Percentiles rank a stretch among this genome's conserved stretches.
Evolutionary conservation across 1,284 basidiomycete genomes (phyloP).

Genomic region (Amylostereum areolatum): DNA sequence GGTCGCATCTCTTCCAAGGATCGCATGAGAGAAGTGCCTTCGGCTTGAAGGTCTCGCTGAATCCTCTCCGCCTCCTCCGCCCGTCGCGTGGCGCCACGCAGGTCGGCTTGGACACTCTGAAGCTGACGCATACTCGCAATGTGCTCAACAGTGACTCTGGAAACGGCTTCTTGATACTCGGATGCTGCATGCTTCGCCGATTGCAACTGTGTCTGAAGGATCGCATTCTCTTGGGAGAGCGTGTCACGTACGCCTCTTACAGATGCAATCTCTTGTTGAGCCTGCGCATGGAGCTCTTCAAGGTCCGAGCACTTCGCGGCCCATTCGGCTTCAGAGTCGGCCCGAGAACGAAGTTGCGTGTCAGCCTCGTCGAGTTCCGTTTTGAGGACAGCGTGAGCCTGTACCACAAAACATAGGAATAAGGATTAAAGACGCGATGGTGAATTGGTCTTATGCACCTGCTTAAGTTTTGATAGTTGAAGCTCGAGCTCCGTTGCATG

Average conservation of each 20-base stretch:
- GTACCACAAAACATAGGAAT: background rate
- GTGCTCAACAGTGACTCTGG: slow-evolving; percentile 48
- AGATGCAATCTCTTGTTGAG: slow-evolving; percentile 37
- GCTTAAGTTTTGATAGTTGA: slow-evolving; percentile 69
- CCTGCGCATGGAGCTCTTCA: slow-evolving; percentile 32
- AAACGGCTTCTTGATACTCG: slow-evolving; percentile 53
- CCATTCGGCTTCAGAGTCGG: slow-evolving; percentile 39
- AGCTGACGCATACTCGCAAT: slow-evolving; percentile 48
- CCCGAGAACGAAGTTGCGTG: slow-evolving; percentile 33
- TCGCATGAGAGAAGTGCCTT: slow-evolving; percentile 66
- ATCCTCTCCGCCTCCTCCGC: slow-evolving; percentile 69
- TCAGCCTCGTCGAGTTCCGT: slow-evolving; percentile 53
- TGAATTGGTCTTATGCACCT: slow-evolving; percentile 36
- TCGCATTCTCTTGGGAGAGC: slow-evolving; percentile 41
- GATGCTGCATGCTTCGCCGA: slow-evolving; percentile 38
- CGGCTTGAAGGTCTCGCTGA: slow-evolving; percentile 64
- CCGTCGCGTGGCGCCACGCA: slow-evolving; percentile 53
- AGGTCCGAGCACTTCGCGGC: slow-evolving; percentile 39
- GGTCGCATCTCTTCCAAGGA: slow-evolving; percentile 81
- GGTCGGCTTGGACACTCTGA: slow-evolving; percentile 54
- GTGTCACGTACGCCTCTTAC: slow-evolving; percentile 39
- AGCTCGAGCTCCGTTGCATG: slow-evolving; percentile 77
- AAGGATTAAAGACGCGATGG: background rate
- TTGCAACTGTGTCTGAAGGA: slow-evolving; percentile 41
- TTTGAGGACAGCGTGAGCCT: slow-evolving; percentile 56